These are phyloP conservation scores for Monosporascus sp. DNA, from an alignment of 2,329 filamentous ascomycete genomes.

Conservation along the genomic window DNA sequence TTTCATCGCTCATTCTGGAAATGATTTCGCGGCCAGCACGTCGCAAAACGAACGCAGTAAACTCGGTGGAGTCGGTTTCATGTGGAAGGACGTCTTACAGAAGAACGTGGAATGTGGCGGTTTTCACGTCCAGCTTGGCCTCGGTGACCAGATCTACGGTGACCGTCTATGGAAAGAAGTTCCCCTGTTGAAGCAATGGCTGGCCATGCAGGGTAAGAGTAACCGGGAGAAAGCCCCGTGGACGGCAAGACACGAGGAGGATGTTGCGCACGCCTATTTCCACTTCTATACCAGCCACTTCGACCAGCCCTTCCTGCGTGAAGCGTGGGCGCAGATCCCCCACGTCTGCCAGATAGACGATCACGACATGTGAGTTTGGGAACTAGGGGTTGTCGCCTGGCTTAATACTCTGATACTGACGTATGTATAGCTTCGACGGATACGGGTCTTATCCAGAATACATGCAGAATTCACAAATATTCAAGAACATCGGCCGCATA, in stretches of 20 bases:
- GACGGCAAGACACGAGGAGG: constrained; percentile 93
- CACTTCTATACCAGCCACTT: constrained; percentile 99
- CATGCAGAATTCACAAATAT: constrained; percentile 96
- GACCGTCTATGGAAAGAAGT: constrained; percentile 96
- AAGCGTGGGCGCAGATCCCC: constrained; percentile 96
- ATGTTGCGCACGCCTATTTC: constrained; percentile 94
- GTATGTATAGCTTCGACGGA: constrained; percentile 71
- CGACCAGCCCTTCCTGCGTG: constrained; percentile 88
- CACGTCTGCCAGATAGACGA: constrained; percentile 91
- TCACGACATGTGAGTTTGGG: constrained; percentile 81
- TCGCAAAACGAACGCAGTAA: constrained; percentile 79
- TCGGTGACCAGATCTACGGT: constrained; percentile 93
- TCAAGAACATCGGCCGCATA: constrained; percentile 95
- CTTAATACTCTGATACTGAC: constrained; percentile 6
- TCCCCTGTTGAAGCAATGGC: constrained; percentile 89
- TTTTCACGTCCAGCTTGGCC: constrained; percentile 87
- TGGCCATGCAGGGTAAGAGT: constrained; percentile 86
- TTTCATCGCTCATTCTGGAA: constrained; percentile 92
- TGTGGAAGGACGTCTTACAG: constrained; percentile 99
- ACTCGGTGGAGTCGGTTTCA: constrained; percentile 83
- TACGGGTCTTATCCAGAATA: constrained; percentile 97
- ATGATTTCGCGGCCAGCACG: constrained; percentile 88
- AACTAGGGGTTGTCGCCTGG: background rate
- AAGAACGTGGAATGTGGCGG: constrained; percentile 96
- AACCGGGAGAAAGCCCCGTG: constrained; percentile 84